Evolutionary conservation across 1,284 basidiomycete genomes (phyloP).

Genomic region (Sanguinoderma infundibulare): DNA sequence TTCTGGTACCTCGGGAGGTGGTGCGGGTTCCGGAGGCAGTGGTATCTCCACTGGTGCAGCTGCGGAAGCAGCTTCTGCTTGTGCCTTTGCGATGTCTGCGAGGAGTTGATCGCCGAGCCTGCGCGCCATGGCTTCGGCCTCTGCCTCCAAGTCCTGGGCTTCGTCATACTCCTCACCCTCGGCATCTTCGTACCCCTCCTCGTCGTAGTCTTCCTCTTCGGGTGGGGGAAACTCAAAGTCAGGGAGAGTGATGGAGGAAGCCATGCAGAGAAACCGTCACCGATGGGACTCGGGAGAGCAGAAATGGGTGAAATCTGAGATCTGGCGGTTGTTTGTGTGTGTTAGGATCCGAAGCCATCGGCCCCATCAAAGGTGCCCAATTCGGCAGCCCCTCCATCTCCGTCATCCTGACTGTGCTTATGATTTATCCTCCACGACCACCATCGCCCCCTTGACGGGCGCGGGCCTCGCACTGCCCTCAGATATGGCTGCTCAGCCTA

Average conservation of each 20-base stretch:
- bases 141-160: constrained; percentile 68
- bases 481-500: constrained; percentile 6
- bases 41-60: constrained; percentile 34
- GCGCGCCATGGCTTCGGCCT: constrained; percentile 72
- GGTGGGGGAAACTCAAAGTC: constrained; percentile 16
- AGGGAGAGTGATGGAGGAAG: constrained; percentile 20
- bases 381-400: not conserved
- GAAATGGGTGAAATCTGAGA: not conserved
- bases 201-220: constrained; percentile 23
- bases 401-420: not conserved
- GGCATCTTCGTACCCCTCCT: constrained; percentile 45
- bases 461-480: not conserved
- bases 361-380: constrained; percentile 14
- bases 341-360: constrained; percentile 13
- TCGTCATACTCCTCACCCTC: constrained; percentile 51
- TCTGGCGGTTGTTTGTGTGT: constrained; percentile 9
- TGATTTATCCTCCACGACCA: not conserved
- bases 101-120: constrained; percentile 70
- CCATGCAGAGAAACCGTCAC: not conserved
- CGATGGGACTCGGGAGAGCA: not conserved
- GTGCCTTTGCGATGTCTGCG: constrained; percentile 71
- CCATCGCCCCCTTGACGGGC: not conserved
- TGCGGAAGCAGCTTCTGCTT: constrained; percentile 44
- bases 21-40: constrained; percentile 5
- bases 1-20: constrained; percentile 4